phyloP scores from a whole-genome alignment of 1,139 yeast species.

The Lodderomyces elongisporus region DNA sequence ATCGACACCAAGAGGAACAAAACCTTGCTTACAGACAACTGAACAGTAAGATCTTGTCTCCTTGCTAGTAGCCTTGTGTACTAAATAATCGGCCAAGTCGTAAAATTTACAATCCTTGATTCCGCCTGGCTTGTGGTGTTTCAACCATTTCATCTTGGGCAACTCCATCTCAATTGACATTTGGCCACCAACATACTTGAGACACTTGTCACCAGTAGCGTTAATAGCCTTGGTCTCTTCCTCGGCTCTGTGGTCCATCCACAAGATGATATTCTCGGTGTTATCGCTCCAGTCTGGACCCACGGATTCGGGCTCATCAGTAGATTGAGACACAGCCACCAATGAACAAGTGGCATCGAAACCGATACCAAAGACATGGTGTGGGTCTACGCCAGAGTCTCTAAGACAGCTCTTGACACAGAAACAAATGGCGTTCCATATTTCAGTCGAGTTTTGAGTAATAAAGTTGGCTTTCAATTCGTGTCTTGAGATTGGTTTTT shows the following conservation, averaged over 20 bases:
- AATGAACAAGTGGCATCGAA: slow-evolving; percentile 97
- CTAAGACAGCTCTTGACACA: slow-evolving; percentile 71
- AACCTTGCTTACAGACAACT: slow-evolving; percentile 92
- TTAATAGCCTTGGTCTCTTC: slow-evolving; percentile 79
- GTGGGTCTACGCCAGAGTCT: slow-evolving; percentile 68
- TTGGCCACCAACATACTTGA: slow-evolving; percentile 93
- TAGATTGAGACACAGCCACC: slow-evolving; percentile 65
- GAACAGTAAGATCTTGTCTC: slow-evolving; percentile 88
- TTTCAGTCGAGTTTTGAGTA: slow-evolving; percentile 87
- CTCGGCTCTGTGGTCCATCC: slow-evolving; percentile 99
- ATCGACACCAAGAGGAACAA: slow-evolving; percentile 88
- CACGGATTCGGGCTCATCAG: slow-evolving; percentile 74
- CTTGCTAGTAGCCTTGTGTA: slow-evolving; percentile 83
- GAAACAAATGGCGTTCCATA: slow-evolving; percentile 83
- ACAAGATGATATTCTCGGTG: slow-evolving; percentile 77
- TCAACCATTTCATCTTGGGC: slow-evolving; percentile 95
- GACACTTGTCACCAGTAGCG: slow-evolving; percentile 68
- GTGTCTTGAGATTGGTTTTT: slow-evolving; percentile 72
- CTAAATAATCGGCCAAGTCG: slow-evolving; percentile 86
- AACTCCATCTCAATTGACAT: slow-evolving; percentile 98
- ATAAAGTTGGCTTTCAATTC: slow-evolving; percentile 66
- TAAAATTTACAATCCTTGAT: slow-evolving; percentile 74
- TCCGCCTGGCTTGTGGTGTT: slow-evolving; percentile 71
- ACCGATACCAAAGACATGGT: slow-evolving; percentile 76
- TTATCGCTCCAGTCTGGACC: slow-evolving; percentile 81